Evolutionary conservation across 2,329 filamentous ascomycete species (phyloP).

Genomic region (Epichloe hybrida): DNA sequence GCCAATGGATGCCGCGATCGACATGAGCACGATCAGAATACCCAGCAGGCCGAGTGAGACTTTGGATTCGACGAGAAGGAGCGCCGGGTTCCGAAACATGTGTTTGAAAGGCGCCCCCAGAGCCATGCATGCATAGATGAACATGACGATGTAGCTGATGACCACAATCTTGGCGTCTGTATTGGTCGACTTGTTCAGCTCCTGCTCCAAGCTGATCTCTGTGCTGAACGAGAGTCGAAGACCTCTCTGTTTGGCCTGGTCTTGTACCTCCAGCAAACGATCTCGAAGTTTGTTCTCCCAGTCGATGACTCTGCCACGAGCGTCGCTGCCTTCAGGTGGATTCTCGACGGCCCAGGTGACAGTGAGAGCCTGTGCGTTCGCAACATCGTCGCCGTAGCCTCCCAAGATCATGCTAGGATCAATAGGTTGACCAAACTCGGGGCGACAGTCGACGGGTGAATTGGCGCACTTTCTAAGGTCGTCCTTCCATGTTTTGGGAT

Average conservation of each 20-base stretch:
- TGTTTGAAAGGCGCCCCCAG: constrained; percentile 75
- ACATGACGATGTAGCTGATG: constrained; percentile 98
- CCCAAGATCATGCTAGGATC: constrained; percentile 78
- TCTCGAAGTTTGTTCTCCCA: constrained; percentile 74
- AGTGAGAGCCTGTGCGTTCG: constrained; percentile 67
- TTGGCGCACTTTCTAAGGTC: constrained; percentile 60
- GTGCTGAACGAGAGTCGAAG: constrained; percentile 88
- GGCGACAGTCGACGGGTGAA: constrained; percentile 73
- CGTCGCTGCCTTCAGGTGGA: constrained; percentile 56
- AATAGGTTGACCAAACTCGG: constrained; percentile 78
- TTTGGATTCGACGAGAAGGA: constrained; percentile 86
- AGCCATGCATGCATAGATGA: constrained; percentile 87
- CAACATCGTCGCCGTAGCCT: constrained; percentile 56
- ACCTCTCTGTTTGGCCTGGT: constrained; percentile 64
- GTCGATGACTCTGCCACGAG: constrained; percentile 64
- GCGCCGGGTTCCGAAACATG: constrained; percentile 67
- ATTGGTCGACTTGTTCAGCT: constrained; percentile 95
- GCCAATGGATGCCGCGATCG: constrained; percentile 86
- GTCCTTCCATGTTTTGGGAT: constrained; percentile 50
- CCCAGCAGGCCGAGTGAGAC: constrained; percentile 90
- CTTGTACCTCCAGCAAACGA: constrained; percentile 62
- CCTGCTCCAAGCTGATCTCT: constrained; percentile 86
- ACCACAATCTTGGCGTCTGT: constrained; percentile 95
- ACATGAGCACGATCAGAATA: constrained; percentile 94
- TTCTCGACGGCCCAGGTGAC: constrained; percentile 95